Evolutionary conservation across 2,329 filamentous ascomycete species (phyloP), one percentile per base, ranked within the genome.

Genomic region (Polytolypa hystricis): DNA sequence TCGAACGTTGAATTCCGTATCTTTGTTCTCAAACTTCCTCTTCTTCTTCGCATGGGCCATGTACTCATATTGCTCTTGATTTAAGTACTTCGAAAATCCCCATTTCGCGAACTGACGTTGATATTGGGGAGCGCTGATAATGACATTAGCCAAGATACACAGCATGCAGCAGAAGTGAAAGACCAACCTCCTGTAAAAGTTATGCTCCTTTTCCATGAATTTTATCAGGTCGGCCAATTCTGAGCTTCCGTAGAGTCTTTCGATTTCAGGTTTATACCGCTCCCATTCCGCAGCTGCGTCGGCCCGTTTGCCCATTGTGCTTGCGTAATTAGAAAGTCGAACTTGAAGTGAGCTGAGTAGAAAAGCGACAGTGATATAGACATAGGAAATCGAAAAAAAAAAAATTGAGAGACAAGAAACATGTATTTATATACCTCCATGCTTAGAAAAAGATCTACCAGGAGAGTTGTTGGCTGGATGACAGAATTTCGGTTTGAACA

Each of bases 1-100:
- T 25, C 17, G 35, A 14, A 32, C 21, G 2, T 38, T 14, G 14
- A 21, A 33, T 33, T 32, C 28, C 18, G 35, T 38, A 25, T 32
- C 28, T 19, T 38, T 38, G 20, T 32, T 32, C 19, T 21, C 35
- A 25, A 17, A 33, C 17, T 20, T 38, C 19, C 35, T 38, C 20
- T 38, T 38, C 35, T 33, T 38, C 5, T 5, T 2, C 30, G 0
- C 9, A 12, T 38, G 21, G 5, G 17, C 35, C 28, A 38, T 32
- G 19, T 38, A 38, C 30, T 38, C 35, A 20, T 18, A 38, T 8
- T 38, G 28, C 15, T 23, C 16, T 18, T 32, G 11, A 2, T 3
- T 38, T 26, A 16, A 32, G 20, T 38, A 25, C 35, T 38, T 38
- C 19, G 11, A 23, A 25, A 33, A 33, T 2, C 18, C 35, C 35